Evolutionary conservation across 352 stramenopile species (phyloP), one percentile per base, ranked within the genome.

Genomic region (Phytophthora cactorum): DNA sequence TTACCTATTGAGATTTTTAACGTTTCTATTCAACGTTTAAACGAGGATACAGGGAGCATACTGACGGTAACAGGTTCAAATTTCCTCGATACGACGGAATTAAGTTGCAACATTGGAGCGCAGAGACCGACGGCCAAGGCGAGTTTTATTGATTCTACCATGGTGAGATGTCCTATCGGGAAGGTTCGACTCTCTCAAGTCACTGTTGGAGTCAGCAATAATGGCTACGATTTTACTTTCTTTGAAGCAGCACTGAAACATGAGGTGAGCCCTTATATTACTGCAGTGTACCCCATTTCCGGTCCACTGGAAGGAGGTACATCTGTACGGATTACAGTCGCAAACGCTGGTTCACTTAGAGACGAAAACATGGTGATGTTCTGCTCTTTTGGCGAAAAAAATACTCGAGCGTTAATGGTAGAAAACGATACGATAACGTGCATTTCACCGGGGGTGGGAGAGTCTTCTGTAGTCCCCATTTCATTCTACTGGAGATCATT

Each of bases 171-270:
- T 39, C 50, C 45, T 27, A n/a, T 74, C 7, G n/a, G 36, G 10
- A 25, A 36, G 4, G 1, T 36, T 38, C 45, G 28, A 25, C 45
- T 62, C 11, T 46, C 51, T 10, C 28, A 55, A 60, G 14, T 57
- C 3, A 38, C 15, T 4, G n/a, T 86, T 34, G 73, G 73, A 2
- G 57, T 85, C 3, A 84, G 68, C 43, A 67, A 77, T 31, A 86
- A 88, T 50, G 70, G 73, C 1, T 27, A 74, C 3, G 79, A 88
- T 17, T 76, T 84, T 25, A 65, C 73, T 0, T 70, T 62, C 46
- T 69, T 62, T 46, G 51, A 61, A 0, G 11, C 31, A 1, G 8
- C 29, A 8, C 29, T 78, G 6, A 32, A 45, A 2, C 74, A 74
- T n/a, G 29, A 54, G 4, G 28, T 47, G 5, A 69, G 59, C n/a